These are phyloP conservation scores for Patellaria atrata DNA, from an alignment of 495 filamentous ascomycete species.

Conservation along the genomic window DNA sequence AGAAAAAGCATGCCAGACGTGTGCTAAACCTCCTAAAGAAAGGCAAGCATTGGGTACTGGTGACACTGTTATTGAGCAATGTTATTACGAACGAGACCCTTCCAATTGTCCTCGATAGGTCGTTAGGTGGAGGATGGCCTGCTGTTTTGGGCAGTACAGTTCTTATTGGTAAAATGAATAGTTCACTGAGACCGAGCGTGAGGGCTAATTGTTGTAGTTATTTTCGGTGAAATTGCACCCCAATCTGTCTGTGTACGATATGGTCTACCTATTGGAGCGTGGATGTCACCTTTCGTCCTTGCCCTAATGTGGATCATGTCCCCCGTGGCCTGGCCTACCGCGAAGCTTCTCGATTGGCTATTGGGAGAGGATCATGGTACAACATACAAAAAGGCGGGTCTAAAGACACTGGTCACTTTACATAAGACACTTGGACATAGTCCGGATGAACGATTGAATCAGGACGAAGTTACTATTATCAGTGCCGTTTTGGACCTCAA, in stretches of 20 bases:
- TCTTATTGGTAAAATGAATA: constrained; percentile 57
- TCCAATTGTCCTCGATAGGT: constrained; percentile 86
- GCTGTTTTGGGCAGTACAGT: constrained; percentile 86
- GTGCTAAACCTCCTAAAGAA: constrained; percentile 68
- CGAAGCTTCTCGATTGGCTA: constrained; percentile 74
- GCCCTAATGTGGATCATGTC: constrained; percentile 82
- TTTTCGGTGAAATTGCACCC: constrained; percentile 91
- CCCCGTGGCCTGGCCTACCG: constrained; percentile 76
- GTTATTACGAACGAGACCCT: constrained; percentile 98
- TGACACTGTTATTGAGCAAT: constrained; percentile 85
- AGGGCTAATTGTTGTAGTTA: constrained; percentile 44
- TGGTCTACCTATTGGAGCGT: constrained; percentile 89
- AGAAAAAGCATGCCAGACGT: constrained; percentile 66
- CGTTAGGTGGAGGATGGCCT: constrained; percentile 86
- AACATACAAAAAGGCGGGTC: constrained; percentile 86
- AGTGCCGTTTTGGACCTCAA: constrained; percentile 92
- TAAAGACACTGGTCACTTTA: constrained; percentile 82
- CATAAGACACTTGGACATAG: constrained; percentile 81
- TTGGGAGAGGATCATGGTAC: constrained; percentile 89
- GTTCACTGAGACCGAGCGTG: too few relatives aligned
- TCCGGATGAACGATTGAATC: constrained; percentile 72
- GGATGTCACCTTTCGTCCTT: constrained; percentile 80
- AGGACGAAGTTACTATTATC: constrained; percentile 98
- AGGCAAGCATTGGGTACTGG: constrained; percentile 98
- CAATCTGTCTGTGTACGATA: constrained; percentile 96